A percentile compares a stretch with the other conserved stretches of the same genome.
phyloP scores from a whole-genome alignment of 257 asterid genomes.

The Salvia rosmarinus region DNA sequence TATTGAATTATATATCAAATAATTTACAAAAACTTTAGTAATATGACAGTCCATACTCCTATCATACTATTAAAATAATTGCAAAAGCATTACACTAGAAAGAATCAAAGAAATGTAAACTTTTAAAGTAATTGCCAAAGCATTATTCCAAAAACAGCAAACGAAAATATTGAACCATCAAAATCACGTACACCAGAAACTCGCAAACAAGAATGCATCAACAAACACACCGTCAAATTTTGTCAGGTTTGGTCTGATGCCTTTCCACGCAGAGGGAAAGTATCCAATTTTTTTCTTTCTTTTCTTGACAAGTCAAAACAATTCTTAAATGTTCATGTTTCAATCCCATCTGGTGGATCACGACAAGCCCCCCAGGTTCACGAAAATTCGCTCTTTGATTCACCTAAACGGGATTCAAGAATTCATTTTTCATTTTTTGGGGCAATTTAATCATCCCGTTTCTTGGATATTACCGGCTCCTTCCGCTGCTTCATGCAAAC shows the following conservation, averaged over 20 bases:
- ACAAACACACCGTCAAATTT: constrained; percentile 14
- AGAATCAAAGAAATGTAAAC: no score
- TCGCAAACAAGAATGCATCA: constrained; percentile 24
- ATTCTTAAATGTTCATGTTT: constrained; percentile 35
- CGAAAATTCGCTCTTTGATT: constrained; percentile 17
- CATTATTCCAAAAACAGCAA: background rate
- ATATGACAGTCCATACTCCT: no score
- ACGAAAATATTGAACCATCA: constrained; percentile 26
- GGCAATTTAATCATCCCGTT: constrained; percentile 30
- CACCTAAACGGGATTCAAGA: constrained; percentile 40
- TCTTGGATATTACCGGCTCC: constrained; percentile 22
- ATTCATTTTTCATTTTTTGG: background rate
- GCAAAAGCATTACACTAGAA: no score
- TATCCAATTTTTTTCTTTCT: constrained; percentile 21
- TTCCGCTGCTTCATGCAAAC: background rate
- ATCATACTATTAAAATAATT: no score
- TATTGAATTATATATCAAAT: no score
- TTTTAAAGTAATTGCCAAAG: no score
- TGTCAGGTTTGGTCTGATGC: constrained; percentile 35
- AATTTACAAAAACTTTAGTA: no score
- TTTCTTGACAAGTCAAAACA: constrained; percentile 42
- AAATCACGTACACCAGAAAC: constrained; percentile 15
- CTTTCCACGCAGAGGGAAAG: constrained; percentile 11
- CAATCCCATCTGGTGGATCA: constrained; percentile 48
- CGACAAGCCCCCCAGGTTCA: constrained; percentile 26